A percentile compares a stretch with the other conserved stretches of the same genome.
Evolutionary conservation across 2,329 filamentous ascomycete genomes (phyloP).

Genomic region (Bipolaris sorokiniana): DNA sequence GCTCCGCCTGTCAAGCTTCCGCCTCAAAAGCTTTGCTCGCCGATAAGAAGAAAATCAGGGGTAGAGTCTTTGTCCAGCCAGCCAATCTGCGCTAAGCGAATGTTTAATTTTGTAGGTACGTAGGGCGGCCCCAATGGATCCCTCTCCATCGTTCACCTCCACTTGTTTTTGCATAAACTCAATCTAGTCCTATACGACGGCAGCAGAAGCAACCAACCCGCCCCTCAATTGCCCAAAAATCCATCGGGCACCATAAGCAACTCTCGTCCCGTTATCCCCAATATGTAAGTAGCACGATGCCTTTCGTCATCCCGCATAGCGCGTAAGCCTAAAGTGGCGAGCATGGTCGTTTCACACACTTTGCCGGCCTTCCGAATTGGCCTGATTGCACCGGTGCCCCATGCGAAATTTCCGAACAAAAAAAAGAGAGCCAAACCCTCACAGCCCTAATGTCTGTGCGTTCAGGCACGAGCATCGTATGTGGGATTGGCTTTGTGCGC

Average conservation of each 20-base stretch:
- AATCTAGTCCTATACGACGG: not conserved
- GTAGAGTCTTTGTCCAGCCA: slow-evolving; percentile 15
- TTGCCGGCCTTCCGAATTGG: slow-evolving; percentile 10
- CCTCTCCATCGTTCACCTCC: slow-evolving; percentile 1
- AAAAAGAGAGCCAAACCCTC: not conserved
- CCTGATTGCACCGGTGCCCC: slow-evolving; percentile 7
- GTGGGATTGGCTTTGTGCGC: not conserved
- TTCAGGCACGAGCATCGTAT: slow-evolving; percentile 17
- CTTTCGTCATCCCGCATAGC: not conserved
- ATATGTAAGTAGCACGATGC: not conserved
- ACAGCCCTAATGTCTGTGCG: slow-evolving; percentile 15
- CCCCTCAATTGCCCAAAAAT: not conserved
- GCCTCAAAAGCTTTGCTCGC: slow-evolving; percentile 29
- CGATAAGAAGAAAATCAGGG: slow-evolving; percentile 18
- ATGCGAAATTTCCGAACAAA: slow-evolving; percentile 8
- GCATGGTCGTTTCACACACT: not conserved
- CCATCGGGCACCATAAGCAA: not conserved
- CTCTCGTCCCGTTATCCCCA: not conserved
- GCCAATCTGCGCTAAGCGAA: slow-evolving; percentile 20
- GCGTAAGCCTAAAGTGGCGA: not conserved
- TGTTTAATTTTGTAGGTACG: slow-evolving; percentile 25
- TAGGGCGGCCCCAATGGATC: not conserved
- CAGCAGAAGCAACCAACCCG: not conserved
- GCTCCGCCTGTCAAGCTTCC: slow-evolving; percentile 23
- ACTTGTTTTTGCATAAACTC: not conserved